These are phyloP conservation scores for Lobulomyces angularis DNA, from an alignment of 192 early-diverging fungal genomes.

Conservation along the genomic window DNA sequence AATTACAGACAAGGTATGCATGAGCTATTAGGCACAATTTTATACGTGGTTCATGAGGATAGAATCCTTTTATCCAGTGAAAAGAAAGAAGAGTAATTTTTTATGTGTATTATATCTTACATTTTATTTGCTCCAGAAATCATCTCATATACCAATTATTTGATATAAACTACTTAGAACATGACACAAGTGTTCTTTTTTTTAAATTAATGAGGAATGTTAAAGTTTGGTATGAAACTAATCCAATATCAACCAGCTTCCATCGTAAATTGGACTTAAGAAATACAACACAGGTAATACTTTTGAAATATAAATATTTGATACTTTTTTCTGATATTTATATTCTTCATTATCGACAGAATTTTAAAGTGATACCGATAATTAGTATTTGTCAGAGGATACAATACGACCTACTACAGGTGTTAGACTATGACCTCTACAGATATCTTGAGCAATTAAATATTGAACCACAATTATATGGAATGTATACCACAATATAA, in stretches of 20 bases:
- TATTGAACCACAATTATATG: slow-evolving; percentile 92
- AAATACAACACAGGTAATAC: too few relatives aligned
- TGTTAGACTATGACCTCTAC: slow-evolving; percentile 60
- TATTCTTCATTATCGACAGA: slow-evolving; percentile 12
- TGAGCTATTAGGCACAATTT: slow-evolving; percentile 76
- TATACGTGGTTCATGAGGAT: slow-evolving; percentile 65
- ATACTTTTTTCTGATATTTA: not conserved
- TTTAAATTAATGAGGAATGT: slow-evolving; percentile 66
- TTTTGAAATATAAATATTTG: not conserved
- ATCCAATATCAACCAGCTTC: slow-evolving; percentile 7
- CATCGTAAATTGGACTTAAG: slow-evolving; percentile 3
- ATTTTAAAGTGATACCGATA: slow-evolving; percentile 50
- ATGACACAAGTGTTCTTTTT: slow-evolving; percentile 77
- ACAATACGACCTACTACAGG: slow-evolving; percentile 55
- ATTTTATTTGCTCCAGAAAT: slow-evolving; percentile 2
- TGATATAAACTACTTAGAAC: slow-evolving; percentile 64
- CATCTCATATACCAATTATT: slow-evolving; percentile 35
- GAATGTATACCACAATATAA: slow-evolving; percentile 44
- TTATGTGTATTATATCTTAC: not conserved
- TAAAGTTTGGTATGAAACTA: slow-evolving; percentile 78
- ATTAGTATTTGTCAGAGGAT: slow-evolving; percentile 59
- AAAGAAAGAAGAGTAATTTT: not conserved
- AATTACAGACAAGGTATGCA: slow-evolving; percentile 98
- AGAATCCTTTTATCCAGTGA: slow-evolving; percentile 11
- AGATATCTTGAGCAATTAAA: slow-evolving; percentile 54